These are phyloP conservation scores for Diaporthe ampelina DNA, from an alignment of 2,329 filamentous ascomycete species.

Conservation along the genomic window DNA sequence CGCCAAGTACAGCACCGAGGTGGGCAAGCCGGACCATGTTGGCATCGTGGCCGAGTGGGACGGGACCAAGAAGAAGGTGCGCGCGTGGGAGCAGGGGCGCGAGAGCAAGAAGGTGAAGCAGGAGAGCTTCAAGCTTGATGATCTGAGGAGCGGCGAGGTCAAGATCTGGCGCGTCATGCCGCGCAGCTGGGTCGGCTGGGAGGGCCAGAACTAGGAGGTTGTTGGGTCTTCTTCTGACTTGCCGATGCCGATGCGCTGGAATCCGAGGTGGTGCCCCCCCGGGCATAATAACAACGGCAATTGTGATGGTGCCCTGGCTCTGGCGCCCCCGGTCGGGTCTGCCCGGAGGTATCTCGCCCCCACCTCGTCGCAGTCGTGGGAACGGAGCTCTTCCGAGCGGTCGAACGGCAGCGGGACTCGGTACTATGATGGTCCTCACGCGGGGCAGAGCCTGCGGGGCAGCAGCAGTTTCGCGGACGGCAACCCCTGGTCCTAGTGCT, in stretches of 20 bases:
- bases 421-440: background rate
- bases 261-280: too few species aligned
- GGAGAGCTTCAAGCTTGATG: constrained; percentile 94
- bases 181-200: constrained; percentile 93
- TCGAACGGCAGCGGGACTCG: constrained; percentile 3
- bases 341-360: background rate
- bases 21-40: constrained; percentile 91
- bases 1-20: constrained; percentile 89
- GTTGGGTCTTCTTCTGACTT: constrained; percentile 14
- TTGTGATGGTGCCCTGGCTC: background rate
- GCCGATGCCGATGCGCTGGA: constrained; percentile 32
- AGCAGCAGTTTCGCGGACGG: constrained; percentile 17
- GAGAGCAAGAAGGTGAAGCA: constrained; percentile 94
- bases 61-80: constrained; percentile 96
- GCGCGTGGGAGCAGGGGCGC: constrained; percentile 94
- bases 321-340: background rate
- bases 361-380: background rate
- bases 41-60: constrained; percentile 97
- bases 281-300: background rate
- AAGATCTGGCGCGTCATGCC: constrained; percentile 98
- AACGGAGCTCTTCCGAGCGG: background rate
- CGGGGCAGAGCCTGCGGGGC: background rate
- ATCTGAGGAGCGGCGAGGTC: constrained; percentile 92
- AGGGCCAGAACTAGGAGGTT: constrained; percentile 66
- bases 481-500: constrained; percentile 38